Base-by-base conservation (phyloP, 768 basidiomycete genomes). In the Rhizopogon roseolus region DNA sequence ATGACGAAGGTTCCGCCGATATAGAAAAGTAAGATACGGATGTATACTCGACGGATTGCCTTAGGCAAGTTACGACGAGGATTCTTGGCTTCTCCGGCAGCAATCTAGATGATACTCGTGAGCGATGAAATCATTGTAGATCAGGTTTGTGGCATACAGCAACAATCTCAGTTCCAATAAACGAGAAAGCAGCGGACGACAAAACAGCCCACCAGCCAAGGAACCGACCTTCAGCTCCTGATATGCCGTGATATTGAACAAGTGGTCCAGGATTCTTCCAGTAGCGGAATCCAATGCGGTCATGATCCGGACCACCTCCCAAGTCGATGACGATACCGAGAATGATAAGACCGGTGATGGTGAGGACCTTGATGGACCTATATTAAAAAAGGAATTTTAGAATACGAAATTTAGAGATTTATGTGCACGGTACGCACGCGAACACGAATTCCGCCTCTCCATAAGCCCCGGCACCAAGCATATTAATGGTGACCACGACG, bases 261-360 rank as follows among this genome's bases (percentile, higher is more conserved):
- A 98, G 92, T 0, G 95, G 85, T 10, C 96, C 96, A 0, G 94
- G 94, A 59, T 94, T 57, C 56, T 84, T 87, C 92, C 93, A 95
- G 74, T 88, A 91, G 4, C 72, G 66, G 67, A 70, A 74, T 17
- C 72, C 73, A 56, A 80, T 63, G 40, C 89, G 81, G 63, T 91
- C 89, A 62, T 88, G 86, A 60, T 81, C 70, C 6, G 93, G 93
- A 2, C 90, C 94, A 54, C 92, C 93, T 57, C 95, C 95, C 40
- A 93, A 83, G 65, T 93, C 91, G 57, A 96, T 73, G 32, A 95
- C 75, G 6, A 85, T 75, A 8, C 84, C 84, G n/a, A 86, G 64
- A 56, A 86, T 82, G 50, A 85, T 85, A 37, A 84, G 74, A 54
- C 86, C 90, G 4, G 76, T 79, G 59, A 93, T 89, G 0, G 89